Conservation (phyloP, 495 filamentous ascomycete genomes). For the Xylona heveae region DNA sequence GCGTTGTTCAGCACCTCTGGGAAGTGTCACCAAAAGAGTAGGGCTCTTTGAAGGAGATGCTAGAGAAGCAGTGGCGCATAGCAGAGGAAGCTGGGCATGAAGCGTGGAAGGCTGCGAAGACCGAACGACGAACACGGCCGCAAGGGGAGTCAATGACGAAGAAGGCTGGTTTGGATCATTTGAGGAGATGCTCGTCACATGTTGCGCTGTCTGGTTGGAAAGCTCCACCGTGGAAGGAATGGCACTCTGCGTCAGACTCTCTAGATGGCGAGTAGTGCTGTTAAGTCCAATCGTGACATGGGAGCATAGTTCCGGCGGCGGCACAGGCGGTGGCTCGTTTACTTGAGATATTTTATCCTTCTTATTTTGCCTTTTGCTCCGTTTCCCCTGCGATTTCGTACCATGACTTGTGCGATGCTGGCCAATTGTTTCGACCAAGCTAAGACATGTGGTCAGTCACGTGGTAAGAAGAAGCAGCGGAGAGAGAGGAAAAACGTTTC, state of each 20-base stretch:
- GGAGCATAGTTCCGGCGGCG: slow-evolving; percentile 24
- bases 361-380: slow-evolving; percentile 16
- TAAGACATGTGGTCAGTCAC: too few relatives aligned
- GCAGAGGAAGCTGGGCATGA: slow-evolving; percentile 36
- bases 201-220: neutral
- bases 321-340: slow-evolving; percentile 7
- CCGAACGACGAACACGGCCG: slow-evolving; percentile 29
- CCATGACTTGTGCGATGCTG: slow-evolving; percentile 24
- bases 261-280: slow-evolving; percentile 29
- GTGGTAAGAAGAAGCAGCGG: too few relatives aligned
- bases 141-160: slow-evolving; percentile 10
- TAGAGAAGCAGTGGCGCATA: slow-evolving; percentile 28
- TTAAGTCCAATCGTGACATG: slow-evolving; percentile 37
- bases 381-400: slow-evolving; percentile 29
- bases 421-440: too few relatives aligned
- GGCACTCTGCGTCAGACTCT: slow-evolving; percentile 14
- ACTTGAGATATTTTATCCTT: neutral
- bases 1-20: slow-evolving; percentile 25
- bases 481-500: too few relatives aligned
- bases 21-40: slow-evolving; percentile 32
- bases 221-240: neutral
- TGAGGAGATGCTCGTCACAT: neutral
- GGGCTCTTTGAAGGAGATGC: slow-evolving; percentile 14
- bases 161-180: slow-evolving; percentile 3
- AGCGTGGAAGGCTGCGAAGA: slow-evolving; percentile 26